Conservation (phyloP, 768 basidiomycete genomes). For the Rubroboletus satanas region DNA sequence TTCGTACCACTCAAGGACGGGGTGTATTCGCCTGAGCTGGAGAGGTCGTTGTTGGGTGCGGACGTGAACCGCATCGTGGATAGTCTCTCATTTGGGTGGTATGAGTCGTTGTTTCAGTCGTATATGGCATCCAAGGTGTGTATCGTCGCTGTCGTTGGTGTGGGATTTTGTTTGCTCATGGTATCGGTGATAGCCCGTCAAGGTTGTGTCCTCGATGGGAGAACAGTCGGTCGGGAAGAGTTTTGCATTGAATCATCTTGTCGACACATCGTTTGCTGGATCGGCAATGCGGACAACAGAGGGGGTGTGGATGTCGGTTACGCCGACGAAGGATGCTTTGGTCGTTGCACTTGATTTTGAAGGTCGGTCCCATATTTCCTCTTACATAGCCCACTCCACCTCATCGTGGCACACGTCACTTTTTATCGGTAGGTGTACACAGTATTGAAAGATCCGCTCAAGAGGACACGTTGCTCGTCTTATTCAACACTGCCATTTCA, state of each 20-base stretch:
- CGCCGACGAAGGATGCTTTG: constrained; percentile 51
- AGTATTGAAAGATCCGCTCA: constrained; percentile 61
- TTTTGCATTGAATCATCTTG: constrained; percentile 55
- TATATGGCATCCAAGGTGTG: constrained; percentile 55
- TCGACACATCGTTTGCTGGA: constrained; percentile 63
- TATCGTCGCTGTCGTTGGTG: fast-evolving
- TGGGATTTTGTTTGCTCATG: not conserved
- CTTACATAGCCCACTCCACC: not conserved
- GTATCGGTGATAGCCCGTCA: constrained; percentile 43
- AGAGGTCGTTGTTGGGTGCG: constrained; percentile 53
- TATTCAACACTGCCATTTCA: constrained; percentile 64
- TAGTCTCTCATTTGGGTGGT: constrained; percentile 57
- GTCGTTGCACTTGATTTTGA: constrained; percentile 64
- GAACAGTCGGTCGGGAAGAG: constrained; percentile 66
- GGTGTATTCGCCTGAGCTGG: constrained; percentile 46
- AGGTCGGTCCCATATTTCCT: constrained; percentile 31
- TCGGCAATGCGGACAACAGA: constrained; percentile 66
- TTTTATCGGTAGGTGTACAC: constrained; percentile 43
- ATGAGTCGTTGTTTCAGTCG: constrained; percentile 59
- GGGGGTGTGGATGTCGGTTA: constrained; percentile 66
- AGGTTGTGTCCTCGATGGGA: constrained; percentile 66
- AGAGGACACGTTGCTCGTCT: constrained; percentile 58
- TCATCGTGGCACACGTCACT: not conserved
- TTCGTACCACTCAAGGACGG: constrained; percentile 62
- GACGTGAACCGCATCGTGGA: constrained; percentile 57